phyloP scores from a whole-genome alignment of 1,284 basidiomycete genomes.

The Malassezia brasiliensis region DNA sequence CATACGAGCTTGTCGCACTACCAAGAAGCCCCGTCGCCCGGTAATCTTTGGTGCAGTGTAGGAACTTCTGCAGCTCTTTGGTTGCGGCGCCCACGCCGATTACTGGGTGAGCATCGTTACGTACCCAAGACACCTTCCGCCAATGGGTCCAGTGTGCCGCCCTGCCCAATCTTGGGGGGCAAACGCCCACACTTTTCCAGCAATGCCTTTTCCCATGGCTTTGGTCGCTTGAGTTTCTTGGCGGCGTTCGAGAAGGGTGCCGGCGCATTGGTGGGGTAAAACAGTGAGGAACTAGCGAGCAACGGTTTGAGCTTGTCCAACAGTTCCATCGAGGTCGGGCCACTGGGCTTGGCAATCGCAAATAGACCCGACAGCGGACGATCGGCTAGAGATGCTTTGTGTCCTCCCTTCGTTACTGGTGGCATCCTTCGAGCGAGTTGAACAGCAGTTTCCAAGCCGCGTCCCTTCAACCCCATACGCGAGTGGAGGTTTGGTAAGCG shows the following conservation, averaged over 20 bases:
- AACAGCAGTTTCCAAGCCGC: background rate
- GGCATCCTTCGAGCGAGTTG: background rate
- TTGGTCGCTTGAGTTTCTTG: conserved; percentile 26
- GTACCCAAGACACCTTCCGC: conserved; percentile 67
- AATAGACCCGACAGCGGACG: conserved; percentile 68
- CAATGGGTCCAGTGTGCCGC: conserved; percentile 89
- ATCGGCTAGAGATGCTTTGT: background rate
- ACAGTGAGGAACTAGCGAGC: conserved; percentile 66
- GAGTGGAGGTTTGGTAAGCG: background rate
- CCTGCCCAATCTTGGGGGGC: conserved; percentile 68
- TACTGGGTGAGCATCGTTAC: conserved; percentile 53
- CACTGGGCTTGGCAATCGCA: conserved; percentile 73
- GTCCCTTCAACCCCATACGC: background rate
- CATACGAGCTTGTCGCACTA: conserved; percentile 88
- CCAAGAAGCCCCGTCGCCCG: conserved; percentile 80
- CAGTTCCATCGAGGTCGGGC: conserved; percentile 79
- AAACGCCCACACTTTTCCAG: conserved; percentile 8
- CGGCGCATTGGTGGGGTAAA: conserved; percentile 50
- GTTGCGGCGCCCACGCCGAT: conserved; percentile 84
- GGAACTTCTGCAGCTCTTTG: conserved; percentile 72
- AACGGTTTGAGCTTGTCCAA: conserved; percentile 78
- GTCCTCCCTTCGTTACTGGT: background rate
- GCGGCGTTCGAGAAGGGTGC: conserved; percentile 43
- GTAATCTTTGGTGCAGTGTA: conserved; percentile 83
- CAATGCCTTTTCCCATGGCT: conserved; percentile 24